Percentiles rank a stretch among this genome's conserved stretches.
Evolutionary conservation across 164 flowering plant species (phyloP).

Genomic region (Echeveria elegans): DNA sequence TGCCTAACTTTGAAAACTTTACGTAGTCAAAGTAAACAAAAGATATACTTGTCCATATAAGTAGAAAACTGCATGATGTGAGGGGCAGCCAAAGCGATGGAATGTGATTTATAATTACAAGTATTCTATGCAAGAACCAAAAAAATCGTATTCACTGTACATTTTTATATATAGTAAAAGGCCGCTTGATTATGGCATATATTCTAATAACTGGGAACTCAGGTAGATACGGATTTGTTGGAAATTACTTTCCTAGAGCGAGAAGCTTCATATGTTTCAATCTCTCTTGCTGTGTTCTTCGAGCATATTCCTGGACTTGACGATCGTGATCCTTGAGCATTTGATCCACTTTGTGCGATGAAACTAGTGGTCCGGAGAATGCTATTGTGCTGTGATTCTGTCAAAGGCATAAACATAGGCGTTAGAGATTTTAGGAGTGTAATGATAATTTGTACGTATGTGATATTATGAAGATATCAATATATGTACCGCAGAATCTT

Average conservation of each 20-base stretch:
- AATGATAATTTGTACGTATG: neutral
- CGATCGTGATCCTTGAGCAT: constrained; percentile 57
- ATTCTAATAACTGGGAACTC: neutral
- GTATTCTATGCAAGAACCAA: neutral
- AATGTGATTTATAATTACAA: neutral
- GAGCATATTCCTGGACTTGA: constrained; percentile 41
- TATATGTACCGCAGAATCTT: neutral
- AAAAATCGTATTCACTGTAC: neutral
- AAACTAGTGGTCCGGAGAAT: constrained; percentile 45
- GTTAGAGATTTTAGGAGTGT: neutral
- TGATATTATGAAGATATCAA: neutral
- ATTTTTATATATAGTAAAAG: neutral
- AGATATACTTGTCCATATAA: neutral
- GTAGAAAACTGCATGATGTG: neutral
- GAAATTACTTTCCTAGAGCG: constrained; percentile 9
- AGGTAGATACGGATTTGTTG: neutral
- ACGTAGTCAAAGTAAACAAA: neutral
- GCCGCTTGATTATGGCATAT: neutral
- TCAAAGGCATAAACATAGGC: constrained; percentile 2
- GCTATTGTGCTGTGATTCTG: constrained; percentile 26
- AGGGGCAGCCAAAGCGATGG: neutral
- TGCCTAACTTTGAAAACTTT: neutral
- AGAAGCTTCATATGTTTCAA: constrained; percentile 9
- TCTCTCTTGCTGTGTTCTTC: constrained; percentile 35
- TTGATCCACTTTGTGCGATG: constrained; percentile 41